Evolutionary conservation across 169 alveolate genomes (phyloP).

Genomic region (Eimeria praecox): DNA sequence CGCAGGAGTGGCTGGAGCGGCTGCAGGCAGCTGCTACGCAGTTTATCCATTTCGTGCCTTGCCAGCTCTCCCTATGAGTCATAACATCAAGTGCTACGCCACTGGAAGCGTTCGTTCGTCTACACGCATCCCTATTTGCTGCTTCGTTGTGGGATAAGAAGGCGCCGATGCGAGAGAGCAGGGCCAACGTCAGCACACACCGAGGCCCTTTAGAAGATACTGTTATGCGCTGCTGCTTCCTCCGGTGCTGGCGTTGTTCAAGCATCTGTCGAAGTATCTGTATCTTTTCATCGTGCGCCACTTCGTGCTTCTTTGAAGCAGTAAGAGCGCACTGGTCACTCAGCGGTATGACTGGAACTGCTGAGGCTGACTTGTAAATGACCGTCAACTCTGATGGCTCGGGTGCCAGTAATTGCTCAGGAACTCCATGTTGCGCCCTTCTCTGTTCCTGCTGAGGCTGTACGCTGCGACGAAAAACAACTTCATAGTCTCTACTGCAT

Average conservation of each 20-base stretch:
- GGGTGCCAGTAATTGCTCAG: not conserved
- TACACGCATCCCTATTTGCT: not conserved
- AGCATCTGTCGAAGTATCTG: slow-evolving; percentile 18
- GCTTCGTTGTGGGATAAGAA: slow-evolving; percentile 48
- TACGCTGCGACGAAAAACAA: slow-evolving; percentile 4
- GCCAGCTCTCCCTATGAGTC: not conserved
- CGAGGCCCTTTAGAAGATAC: slow-evolving; percentile 41
- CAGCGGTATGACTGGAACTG: slow-evolving; percentile 54
- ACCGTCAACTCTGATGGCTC: slow-evolving; percentile 20
- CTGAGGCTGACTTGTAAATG: slow-evolving; percentile 42
- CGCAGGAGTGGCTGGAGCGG: not conserved
- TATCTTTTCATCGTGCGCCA: not conserved
- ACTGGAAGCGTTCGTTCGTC: not conserved
- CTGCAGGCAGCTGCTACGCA: not conserved
- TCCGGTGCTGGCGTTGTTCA: slow-evolving; percentile 20
- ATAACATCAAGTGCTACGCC: not conserved
- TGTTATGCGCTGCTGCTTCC: slow-evolving; percentile 46
- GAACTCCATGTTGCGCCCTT: not conserved
- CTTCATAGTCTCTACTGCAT: slow-evolving; percentile 15
- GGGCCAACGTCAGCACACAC: slow-evolving; percentile 54
- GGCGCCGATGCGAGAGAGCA: slow-evolving; percentile 46
- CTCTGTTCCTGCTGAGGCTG: slow-evolving; percentile 29
- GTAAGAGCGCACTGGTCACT: not conserved
- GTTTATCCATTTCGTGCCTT: not conserved
- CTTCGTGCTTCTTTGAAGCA: not conserved